Evolutionary conservation across 1,284 basidiomycete genomes (phyloP).

Genomic region (Golubevia sp.): DNA sequence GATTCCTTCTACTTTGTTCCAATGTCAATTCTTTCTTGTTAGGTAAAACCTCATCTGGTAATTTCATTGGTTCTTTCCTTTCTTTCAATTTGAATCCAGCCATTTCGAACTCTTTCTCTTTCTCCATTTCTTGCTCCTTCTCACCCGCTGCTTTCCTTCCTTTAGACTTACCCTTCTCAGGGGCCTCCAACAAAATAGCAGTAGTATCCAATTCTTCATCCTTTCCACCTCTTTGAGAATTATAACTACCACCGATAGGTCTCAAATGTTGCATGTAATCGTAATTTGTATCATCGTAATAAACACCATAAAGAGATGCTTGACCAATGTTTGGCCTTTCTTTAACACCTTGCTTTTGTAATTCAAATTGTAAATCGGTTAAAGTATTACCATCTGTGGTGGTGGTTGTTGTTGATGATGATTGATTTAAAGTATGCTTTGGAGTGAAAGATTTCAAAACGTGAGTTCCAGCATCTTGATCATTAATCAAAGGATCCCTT

Average conservation of each 20-base stretch:
- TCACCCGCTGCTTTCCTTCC: slow-evolving; percentile 4
- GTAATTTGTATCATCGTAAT: slow-evolving; percentile 96
- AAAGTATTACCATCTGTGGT: too few relatives aligned
- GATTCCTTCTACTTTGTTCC: slow-evolving; percentile 12
- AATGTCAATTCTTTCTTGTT: slow-evolving; percentile 28
- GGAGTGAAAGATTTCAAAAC: slow-evolving; percentile 67
- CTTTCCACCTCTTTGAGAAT: slow-evolving; percentile 18
- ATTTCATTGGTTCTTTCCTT: slow-evolving; percentile 21
- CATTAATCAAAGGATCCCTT: slow-evolving; percentile 91
- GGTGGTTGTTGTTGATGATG: too few relatives aligned
- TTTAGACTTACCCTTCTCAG: slow-evolving; percentile 8
- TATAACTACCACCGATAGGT: slow-evolving; percentile 41
- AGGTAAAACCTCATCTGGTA: slow-evolving; percentile 70
- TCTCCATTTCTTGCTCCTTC: slow-evolving; percentile 8
- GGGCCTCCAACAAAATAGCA: not conserved
- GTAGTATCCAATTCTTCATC: slow-evolving; percentile 7
- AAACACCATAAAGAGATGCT: slow-evolving; percentile 86
- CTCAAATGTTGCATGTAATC: slow-evolving; percentile 98
- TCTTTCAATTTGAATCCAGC: not conserved
- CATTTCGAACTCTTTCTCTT: slow-evolving; percentile 4
- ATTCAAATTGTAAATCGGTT: slow-evolving; percentile 30
- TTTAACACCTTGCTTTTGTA: slow-evolving; percentile 65
- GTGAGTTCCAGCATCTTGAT: slow-evolving; percentile 83
- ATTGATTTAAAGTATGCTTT: too few relatives aligned
- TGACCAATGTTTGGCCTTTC: slow-evolving; percentile 70